phyloP scores from a whole-genome alignment of 331 rosid species.

The Ulmus americana region DNA sequence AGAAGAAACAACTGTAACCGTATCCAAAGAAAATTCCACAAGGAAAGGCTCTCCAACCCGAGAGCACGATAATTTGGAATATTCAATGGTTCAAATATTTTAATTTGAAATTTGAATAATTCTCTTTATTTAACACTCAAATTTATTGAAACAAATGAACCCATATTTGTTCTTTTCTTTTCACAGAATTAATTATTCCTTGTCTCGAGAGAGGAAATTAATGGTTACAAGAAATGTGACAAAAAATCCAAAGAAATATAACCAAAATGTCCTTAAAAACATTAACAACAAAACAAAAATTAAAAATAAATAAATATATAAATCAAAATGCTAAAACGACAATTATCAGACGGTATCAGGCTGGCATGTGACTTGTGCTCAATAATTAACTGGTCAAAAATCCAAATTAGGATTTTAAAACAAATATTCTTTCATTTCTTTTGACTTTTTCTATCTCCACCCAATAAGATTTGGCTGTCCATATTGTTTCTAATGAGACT shows the following conservation, averaged over 20 bases:
- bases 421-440: background rate
- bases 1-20: too few species aligned
- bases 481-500: background rate
- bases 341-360: background rate
- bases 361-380: background rate
- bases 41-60: too few species aligned
- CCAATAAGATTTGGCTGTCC: slow-evolving; percentile 7
- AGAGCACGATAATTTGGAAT: too few species aligned
- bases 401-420: background rate
- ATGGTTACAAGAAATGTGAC: background rate
- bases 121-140: too few species aligned
- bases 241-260: background rate
- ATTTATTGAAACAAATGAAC: too few species aligned
- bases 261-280: background rate
- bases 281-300: background rate
- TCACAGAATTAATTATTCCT: background rate
- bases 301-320: background rate
- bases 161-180: background rate
- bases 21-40: too few species aligned
- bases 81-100: too few species aligned
- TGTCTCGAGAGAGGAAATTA: background rate
- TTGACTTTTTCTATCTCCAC: background rate
- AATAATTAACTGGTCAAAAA: background rate
- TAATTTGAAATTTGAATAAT: too few species aligned
- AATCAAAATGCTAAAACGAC: background rate